phyloP scores from a whole-genome alignment of 2,329 filamentous ascomycete species.

The Ophiostoma sp. region DNA sequence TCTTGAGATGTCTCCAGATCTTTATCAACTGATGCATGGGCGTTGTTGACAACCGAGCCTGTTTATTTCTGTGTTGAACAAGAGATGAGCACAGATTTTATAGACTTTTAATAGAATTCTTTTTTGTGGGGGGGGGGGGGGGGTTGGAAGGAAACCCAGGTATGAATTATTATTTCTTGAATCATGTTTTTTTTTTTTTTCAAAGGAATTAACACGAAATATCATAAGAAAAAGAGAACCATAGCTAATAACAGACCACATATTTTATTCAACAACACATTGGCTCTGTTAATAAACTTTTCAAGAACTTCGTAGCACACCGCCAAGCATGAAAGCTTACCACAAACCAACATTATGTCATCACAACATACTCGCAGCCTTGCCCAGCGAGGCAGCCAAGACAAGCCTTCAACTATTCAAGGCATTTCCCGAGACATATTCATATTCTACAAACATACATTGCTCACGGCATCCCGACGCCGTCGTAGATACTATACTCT shows the following conservation, averaged over 20 bases:
- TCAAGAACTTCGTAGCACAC: not conserved
- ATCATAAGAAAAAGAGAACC: too few relatives aligned
- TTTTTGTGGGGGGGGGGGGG: too few relatives aligned
- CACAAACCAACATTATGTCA: not conserved
- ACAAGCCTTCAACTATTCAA: not conserved
- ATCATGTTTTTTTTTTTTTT: too few relatives aligned
- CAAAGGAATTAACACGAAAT: too few relatives aligned
- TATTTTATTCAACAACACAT: too few relatives aligned
- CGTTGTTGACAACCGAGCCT: not conserved
- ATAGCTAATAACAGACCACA: too few relatives aligned
- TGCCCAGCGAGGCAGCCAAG: not conserved
- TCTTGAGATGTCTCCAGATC: not conserved
- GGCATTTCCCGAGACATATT: not conserved
- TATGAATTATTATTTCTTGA: too few relatives aligned
- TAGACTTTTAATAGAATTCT: too few relatives aligned
- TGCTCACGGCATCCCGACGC: not conserved
- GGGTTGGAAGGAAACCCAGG: too few relatives aligned
- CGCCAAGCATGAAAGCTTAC: not conserved
- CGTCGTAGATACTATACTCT: constrained; percentile 10
- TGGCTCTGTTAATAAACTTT: too few relatives aligned
- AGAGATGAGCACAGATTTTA: too few relatives aligned
- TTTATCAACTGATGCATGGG: not conserved
- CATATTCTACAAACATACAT: not conserved
- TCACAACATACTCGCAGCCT: not conserved
- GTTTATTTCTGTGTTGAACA: too few relatives aligned